A percentile compares a stretch with the other conserved stretches of the same genome.
Conservation (phyloP, 2,329 filamentous ascomycete genomes). For the Purpureocillium takamizusanense region DNA sequence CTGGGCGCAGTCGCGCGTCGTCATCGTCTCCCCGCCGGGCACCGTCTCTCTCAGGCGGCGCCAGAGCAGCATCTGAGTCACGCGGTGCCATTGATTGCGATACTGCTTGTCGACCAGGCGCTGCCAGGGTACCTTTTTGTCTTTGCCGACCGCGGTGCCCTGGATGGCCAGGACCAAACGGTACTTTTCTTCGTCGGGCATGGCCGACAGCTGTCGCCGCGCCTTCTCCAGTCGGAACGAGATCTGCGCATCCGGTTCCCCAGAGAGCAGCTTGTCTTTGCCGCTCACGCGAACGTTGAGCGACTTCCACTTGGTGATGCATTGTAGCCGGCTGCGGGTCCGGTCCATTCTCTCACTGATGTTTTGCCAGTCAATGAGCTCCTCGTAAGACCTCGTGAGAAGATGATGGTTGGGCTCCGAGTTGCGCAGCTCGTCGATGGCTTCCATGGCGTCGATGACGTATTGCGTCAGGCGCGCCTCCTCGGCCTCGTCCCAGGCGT, state of each 20-base stretch:
- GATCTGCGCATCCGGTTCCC: conserved; percentile 21
- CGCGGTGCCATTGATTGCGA: conserved; percentile 27
- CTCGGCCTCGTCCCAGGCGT: conserved; percentile 53
- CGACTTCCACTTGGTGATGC: conserved; percentile 56
- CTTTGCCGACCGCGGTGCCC: conserved; percentile 26
- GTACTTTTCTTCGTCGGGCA: conserved; percentile 35
- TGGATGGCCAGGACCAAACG: conserved; percentile 33
- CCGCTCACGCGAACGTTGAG: conserved; percentile 25
- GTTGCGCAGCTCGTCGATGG: conserved; percentile 31
- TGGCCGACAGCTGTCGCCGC: conserved; percentile 28
- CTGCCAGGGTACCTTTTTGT: conserved; percentile 41
- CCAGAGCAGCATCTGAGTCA: conserved; percentile 29
- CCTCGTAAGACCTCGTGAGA: conserved; percentile 34
- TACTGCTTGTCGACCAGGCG: conserved; percentile 31
- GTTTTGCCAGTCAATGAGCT: conserved; percentile 54
- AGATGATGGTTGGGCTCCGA: conserved; percentile 21
- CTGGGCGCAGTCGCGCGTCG: conserved; percentile 24
- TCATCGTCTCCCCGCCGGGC: conserved; percentile 19
- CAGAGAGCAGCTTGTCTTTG: conserved; percentile 22
- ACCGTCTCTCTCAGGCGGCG: conserved; percentile 25
- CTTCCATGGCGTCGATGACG: conserved; percentile 42
- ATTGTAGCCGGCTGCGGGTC: conserved; percentile 58
- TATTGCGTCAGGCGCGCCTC: conserved; percentile 41
- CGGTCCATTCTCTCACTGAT: conserved; percentile 54
- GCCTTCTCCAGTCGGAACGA: conserved; percentile 35